These are phyloP conservation scores for Russula virescens DNA, from an alignment of 768 basidiomycete genomes.

Conservation along the genomic window DNA sequence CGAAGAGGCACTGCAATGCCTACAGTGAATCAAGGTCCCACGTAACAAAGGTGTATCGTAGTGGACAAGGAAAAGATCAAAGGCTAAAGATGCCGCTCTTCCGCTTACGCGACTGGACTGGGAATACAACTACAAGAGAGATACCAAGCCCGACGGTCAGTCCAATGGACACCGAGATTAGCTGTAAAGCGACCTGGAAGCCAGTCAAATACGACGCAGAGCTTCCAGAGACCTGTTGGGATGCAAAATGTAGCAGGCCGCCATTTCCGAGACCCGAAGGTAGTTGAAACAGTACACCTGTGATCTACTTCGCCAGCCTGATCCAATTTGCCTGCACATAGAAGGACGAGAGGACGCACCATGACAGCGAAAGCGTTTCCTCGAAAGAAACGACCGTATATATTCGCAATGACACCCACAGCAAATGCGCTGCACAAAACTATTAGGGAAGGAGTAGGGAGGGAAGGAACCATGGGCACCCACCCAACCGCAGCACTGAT, in stretches of 20 bases:
- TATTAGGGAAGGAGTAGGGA: not conserved
- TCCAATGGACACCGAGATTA: constrained; percentile 72
- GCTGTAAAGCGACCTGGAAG: constrained; percentile 69
- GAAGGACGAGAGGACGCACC: constrained; percentile 37
- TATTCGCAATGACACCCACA: constrained; percentile 72
- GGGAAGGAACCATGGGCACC: constrained; percentile 21
- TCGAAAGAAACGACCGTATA: constrained; percentile 67
- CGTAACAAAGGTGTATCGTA: no score
- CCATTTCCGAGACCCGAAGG: constrained; percentile 78
- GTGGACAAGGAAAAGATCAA: constrained; percentile 26
- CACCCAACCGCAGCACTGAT: constrained; percentile 73
- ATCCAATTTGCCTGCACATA: not conserved
- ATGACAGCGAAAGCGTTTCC: constrained; percentile 80
- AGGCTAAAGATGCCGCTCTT: constrained; percentile 61
- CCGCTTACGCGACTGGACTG: constrained; percentile 50
- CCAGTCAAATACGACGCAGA: constrained; percentile 56
- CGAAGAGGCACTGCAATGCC: no score
- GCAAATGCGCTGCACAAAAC: constrained; percentile 54
- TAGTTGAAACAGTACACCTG: constrained; percentile 79
- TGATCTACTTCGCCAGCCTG: constrained; percentile 38
- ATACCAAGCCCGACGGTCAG: constrained; percentile 77
- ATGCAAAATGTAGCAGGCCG: constrained; percentile 68
- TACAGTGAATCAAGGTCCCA: no score
- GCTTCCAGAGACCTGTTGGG: constrained; percentile 47
- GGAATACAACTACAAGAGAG: constrained; percentile 59